Conservation (phyloP, 345 rosid genomes). For the Eucalyptus cloeziana region DNA sequence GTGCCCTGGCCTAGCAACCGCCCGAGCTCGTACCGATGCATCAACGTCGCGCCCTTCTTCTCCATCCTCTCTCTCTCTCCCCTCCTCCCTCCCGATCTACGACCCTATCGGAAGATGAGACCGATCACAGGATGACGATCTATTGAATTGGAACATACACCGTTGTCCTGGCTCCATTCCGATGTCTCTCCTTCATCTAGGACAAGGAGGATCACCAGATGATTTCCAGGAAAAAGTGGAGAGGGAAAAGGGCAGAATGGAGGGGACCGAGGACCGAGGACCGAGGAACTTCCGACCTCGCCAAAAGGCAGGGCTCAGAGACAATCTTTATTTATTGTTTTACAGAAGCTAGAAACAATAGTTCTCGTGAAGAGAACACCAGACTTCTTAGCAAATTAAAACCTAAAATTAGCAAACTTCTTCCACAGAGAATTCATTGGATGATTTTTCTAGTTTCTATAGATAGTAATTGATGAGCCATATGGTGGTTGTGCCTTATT, state of each 20-base stretch:
- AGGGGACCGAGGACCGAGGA: neutral
- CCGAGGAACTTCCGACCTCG: neutral
- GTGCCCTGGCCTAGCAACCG: slow-evolving; percentile 78
- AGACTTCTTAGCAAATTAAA: neutral
- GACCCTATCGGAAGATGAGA: neutral
- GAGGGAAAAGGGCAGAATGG: neutral
- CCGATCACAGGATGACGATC: neutral
- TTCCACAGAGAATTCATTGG: neutral
- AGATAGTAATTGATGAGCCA: neutral
- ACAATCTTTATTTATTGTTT: neutral
- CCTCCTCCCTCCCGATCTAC: neutral
- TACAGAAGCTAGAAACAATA: neutral
- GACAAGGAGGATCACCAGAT: neutral
- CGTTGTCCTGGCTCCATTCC: neutral
- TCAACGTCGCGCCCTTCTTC: slow-evolving; percentile 35
- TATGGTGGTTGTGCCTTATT: neutral
- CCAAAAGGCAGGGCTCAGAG: neutral
- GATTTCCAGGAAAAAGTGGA: neutral
- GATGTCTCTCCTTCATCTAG: neutral
- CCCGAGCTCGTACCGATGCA: slow-evolving; percentile 69
- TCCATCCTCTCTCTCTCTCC: slow-evolving; percentile 23
- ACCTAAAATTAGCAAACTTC: neutral
- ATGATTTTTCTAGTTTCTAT: neutral
- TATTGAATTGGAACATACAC: neutral
- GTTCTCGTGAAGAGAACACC: neutral